Conservation (phyloP, 441 rosid genomes). For the Macaranga tanarius region DNA sequence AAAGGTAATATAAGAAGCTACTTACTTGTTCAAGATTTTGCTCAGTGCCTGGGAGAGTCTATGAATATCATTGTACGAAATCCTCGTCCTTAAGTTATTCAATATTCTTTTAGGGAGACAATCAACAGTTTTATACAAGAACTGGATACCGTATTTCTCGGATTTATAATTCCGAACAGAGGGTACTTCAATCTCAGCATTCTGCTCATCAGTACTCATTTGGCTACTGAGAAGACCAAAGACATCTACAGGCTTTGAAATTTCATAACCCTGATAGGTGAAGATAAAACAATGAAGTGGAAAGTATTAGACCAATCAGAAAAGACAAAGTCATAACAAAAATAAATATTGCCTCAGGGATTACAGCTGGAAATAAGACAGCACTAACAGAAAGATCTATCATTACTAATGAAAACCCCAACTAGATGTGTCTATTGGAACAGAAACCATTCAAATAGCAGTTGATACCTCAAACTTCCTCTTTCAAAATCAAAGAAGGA, state of each 20-base stretch:
- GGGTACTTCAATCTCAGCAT: constrained; percentile 32
- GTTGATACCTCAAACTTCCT: neutral
- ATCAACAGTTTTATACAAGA: constrained; percentile 33
- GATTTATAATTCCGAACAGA: constrained; percentile 25
- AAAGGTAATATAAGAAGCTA: neutral
- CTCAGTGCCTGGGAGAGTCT: constrained; percentile 47
- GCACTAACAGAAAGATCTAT: neutral
- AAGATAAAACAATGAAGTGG: neutral
- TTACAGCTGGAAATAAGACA: neutral
- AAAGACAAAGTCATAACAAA: neutral
- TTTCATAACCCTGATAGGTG: constrained; percentile 47
- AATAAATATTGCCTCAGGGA: neutral
- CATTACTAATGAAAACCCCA: neutral
- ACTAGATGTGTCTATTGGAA: constrained; percentile 3
- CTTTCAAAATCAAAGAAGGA: constrained; percentile 7
- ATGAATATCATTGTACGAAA: constrained; percentile 50
- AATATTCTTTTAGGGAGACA: constrained; percentile 36
- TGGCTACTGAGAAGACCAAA: constrained; percentile 51
- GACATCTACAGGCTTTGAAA: constrained; percentile 53
- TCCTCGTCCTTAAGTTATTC: constrained; percentile 34
- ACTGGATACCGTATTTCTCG: constrained; percentile 38
- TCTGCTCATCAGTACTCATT: constrained; percentile 30
- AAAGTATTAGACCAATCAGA: constrained; percentile 16
- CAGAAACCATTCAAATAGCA: constrained; percentile 4
- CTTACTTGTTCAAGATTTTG: constrained; percentile 75